Evolutionary conservation across 306 rosid genomes (phyloP), one percentile per base, ranked within the genome.

Genomic region (Rubus idaeus): DNA sequence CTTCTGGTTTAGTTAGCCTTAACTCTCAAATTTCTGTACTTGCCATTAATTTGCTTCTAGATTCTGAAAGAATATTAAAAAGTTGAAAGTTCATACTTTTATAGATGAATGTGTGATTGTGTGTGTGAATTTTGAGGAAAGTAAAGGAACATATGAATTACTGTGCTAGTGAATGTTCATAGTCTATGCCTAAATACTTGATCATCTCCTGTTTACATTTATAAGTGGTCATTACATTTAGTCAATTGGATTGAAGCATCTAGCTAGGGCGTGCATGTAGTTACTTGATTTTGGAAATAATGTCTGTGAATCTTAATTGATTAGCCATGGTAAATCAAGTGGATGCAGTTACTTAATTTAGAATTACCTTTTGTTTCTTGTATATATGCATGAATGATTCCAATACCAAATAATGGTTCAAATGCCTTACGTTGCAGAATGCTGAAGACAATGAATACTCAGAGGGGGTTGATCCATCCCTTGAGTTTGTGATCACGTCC

Each of bases 381-480:
- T 4, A 8, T 58, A 20, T 8, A 56, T 8, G 62, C 13, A 56
- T 26, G 65, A 23, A 10, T 60, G 20, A 62, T 62, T 62, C 16
- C 39, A 23, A 62, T 62, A 35, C 9, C 44, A 62, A 35, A 35
- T 40, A 21, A 72, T 72, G 49, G 20, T 40, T 71, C 2, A 40
- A 30, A 13, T 62, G 11, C 17, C 7, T 47, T 21, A 21, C 10
- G 12, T 21, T 56, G 35, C 84, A 92, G 97, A 93, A 93, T 51
- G 96, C 98, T 2, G 98, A 93, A 75, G 98, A 91, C 52, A 93
- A 93, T 26, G 83, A 86, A 72, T 93, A 93, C 50, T 5, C 0
- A n/a, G 83, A 85, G 8, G 87, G 69, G 40, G 86, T 80, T 58
- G 75, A 60, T 23, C 93, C 98, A 6, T 79, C 87, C 2, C 83